Conservation (phyloP, 2,329 filamentous ascomycete genomes). For the Tolypocladium paradoxum region DNA sequence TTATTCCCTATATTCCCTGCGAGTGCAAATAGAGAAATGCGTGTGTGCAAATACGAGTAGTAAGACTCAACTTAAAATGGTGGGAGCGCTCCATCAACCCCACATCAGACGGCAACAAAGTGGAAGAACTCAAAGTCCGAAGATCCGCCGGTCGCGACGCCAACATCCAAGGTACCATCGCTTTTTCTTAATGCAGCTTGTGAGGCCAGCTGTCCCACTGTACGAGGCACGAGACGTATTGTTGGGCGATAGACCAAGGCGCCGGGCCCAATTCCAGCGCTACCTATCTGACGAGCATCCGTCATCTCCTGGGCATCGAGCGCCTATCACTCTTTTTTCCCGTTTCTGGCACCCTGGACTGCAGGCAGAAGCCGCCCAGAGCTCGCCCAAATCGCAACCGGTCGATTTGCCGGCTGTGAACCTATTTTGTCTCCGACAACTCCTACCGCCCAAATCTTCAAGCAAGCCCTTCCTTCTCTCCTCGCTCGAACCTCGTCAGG, state of each 20-base stretch:
- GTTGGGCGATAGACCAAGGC: neutral
- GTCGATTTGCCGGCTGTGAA: neutral
- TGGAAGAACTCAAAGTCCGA: slow-evolving; percentile 12
- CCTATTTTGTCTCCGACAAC: neutral
- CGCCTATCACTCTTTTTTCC: neutral
- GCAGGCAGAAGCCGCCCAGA: neutral
- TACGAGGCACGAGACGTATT: neutral
- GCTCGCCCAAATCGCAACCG: neutral
- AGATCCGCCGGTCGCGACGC: slow-evolving; percentile 14
- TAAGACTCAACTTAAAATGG: too few relatives aligned
- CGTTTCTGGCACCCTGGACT: neutral
- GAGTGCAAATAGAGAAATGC: too few relatives aligned
- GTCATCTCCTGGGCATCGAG: neutral
- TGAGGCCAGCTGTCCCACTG: neutral
- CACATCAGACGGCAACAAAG: neutral
- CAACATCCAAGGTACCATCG: slow-evolving; percentile 1
- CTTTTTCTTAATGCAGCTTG: neutral
- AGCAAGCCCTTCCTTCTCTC: neutral
- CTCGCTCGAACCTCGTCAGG: neutral
- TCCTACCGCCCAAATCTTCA: neutral
- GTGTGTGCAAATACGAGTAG: too few relatives aligned
- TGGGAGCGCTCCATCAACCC: too few relatives aligned
- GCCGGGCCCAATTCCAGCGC: neutral
- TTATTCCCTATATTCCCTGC: too few relatives aligned
- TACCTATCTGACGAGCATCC: neutral